These are phyloP conservation scores for Colletotrichum sp. DNA, from an alignment of 2,329 filamentous ascomycete genomes.

Conservation along the genomic window DNA sequence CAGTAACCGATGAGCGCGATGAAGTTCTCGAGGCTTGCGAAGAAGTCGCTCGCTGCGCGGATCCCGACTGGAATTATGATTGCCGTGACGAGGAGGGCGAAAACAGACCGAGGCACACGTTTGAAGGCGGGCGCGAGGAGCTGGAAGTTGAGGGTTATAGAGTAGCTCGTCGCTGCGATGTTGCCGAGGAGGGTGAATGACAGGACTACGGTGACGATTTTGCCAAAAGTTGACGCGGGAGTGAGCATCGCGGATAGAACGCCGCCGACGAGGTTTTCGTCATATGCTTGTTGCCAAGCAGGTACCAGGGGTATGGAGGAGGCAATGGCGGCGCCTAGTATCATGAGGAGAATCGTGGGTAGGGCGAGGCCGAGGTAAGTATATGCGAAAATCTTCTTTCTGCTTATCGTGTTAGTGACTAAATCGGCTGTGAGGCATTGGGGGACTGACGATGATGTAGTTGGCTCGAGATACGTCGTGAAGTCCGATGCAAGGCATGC, in stretches of 20 bases:
- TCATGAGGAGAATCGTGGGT: conserved; percentile 34
- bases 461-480: conserved; percentile 63
- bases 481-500: conserved; percentile 64
- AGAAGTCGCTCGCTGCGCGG: conserved; percentile 42
- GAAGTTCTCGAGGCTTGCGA: conserved; percentile 48
- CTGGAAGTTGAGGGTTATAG: conserved; percentile 44
- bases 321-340: conserved; percentile 44
- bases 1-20: conserved; percentile 51
- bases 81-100: conserved; percentile 41
- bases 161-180: conserved; percentile 43
- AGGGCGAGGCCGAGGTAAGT: conserved; percentile 60
- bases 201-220: conserved; percentile 39
- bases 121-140: conserved; percentile 38
- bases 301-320: conserved; percentile 32
- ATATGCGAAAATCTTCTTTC: conserved; percentile 56
- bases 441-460: conserved; percentile 42
- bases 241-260: conserved; percentile 35
- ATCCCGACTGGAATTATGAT: conserved; percentile 47
- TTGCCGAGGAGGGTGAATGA: conserved; percentile 42
- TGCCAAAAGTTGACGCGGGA: conserved; percentile 36
- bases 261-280: conserved; percentile 32
- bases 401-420: background rate
- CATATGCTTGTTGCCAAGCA: conserved; percentile 32
- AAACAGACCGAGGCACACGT: conserved; percentile 44
- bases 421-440: background rate